Evolutionary conservation across 2,329 filamentous ascomycete species (phyloP), one percentile per base, ranked within the genome.

Genomic region (Chalaropsis thielavioides): DNA sequence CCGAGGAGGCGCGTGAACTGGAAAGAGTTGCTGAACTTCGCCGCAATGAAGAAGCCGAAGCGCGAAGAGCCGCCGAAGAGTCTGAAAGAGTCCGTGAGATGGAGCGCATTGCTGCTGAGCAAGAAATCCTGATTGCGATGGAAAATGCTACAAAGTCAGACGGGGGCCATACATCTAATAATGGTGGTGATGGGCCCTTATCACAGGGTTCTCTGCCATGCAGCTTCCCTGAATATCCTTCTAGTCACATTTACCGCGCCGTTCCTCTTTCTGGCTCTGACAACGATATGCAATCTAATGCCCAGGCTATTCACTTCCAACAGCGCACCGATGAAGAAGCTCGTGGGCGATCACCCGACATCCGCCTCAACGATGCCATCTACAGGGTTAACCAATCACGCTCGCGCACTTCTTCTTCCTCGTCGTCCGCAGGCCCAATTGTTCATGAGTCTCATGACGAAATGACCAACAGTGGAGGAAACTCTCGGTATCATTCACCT

Each of bases 401-500:
- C 3, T 31, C 54, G 13, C 17, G 27, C n/a, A 58, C 27, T 58
- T 35, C 54, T n/a, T 44, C 41, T 46, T 58, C 46, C 8, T 38
- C 54, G 11, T 38, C 15, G 15, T 38, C 54, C 7, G 22, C 4
- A 17, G 31, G 6, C 17, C n/a, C 27, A 24, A 1, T 17, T 38
- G 8, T 8, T 15, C 54, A 13, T 15, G 22, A 59, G 40, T 11
- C 49, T 27, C 10, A n/a, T 5, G 54, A 35, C 22, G 51, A 31
- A 13, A 10, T n/a, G 27, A 38, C 24, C n/a, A 27, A 58, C 24
- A 58, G 27, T 38, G 19, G 3, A 44, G 43, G 24, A 15, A 35
- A n/a, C 31, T 22, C 44, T 15, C 40, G n/a, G 3, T 87, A 81
- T 65, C 81, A 80, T 68, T 80, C 73, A 7, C 84, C 84, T 1